These are phyloP conservation scores for Cryomyces antarcticus DNA, from an alignment of 495 filamentous ascomycete genomes.

Conservation along the genomic window DNA sequence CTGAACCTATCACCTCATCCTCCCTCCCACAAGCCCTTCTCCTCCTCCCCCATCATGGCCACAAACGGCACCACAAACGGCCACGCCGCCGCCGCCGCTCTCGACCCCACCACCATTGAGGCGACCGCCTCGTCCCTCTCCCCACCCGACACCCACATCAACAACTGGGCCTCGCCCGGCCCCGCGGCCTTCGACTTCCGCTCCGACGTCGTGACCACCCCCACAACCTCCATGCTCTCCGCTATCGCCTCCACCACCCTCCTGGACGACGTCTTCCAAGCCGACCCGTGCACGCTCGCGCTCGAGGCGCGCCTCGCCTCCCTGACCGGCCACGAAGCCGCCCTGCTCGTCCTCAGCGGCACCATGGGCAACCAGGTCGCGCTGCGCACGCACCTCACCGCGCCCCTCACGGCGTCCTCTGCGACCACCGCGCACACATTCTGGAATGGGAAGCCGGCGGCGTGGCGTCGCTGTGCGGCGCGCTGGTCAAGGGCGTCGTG, in stretches of 20 bases:
- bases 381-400: constrained; percentile 42
- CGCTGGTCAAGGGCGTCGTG: constrained; percentile 33
- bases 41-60: too few relatives aligned
- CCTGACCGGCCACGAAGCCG: constrained; percentile 51
- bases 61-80: background rate
- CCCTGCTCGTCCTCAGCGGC: constrained; percentile 62
- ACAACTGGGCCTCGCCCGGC: constrained; percentile 36
- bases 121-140: background rate
- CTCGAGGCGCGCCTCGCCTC: constrained; percentile 47
- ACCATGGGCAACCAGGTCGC: constrained; percentile 82
- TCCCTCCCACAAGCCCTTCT: too few relatives aligned
- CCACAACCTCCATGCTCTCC: constrained; percentile 60
- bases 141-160: constrained; percentile 10
- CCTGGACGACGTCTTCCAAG: constrained; percentile 62
- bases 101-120: too few relatives aligned
- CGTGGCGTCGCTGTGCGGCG: constrained; percentile 36
- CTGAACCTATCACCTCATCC: too few relatives aligned
- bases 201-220: constrained; percentile 71
- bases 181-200: constrained; percentile 45
- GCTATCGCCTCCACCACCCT: constrained; percentile 32
- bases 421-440: constrained; percentile 47
- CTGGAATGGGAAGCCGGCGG: constrained; percentile 57
- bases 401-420: constrained; percentile 55
- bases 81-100: background rate
- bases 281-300: constrained; percentile 57